Evolutionary conservation across 2,329 filamentous ascomycete genomes (phyloP), one percentile per base, ranked within the genome.

Genomic region (Fusarium xylarioides): DNA sequence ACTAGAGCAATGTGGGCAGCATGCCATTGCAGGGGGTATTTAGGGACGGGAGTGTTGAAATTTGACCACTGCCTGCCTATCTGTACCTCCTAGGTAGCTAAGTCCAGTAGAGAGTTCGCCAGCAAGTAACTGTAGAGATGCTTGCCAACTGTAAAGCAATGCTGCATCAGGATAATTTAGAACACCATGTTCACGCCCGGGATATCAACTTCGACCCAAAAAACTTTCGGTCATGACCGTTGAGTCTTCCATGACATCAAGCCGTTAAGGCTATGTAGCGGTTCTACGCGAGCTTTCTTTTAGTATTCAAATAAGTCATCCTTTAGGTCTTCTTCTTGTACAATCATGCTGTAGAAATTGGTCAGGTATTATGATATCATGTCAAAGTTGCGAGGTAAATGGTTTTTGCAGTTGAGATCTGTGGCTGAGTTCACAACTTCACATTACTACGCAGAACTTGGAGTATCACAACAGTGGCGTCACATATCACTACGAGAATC

Each of bases 281-380:
- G 10, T 11, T 8, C 6, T 14, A 32, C 14, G 21, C 14, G 28
- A n/a, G 28, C 28, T n/a, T 18, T 11, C 10, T n/a, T 30, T 49
- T 30, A 15, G 46, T 15, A 49, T 3, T 12, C 46, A 30, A 30
- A 21, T 49, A 28, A n/a, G 7, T 9, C 28, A 9, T 18, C 15
- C 14, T 32, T 3, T 14, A 12, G 7, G 21, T 12, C 4, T 30
- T 32, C 28, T 18, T 30, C 7, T 7, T 12, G 3, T n/a, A 10
- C 7, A 32, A 8, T 1, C 11, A 30, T 12, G 14, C 28, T 49
- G 7, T 9, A 49, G 1, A 4, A 49, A n/a, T 5, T 7, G 4
- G 28, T 3, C 28, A 32, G 7, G 28, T 1, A 9, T 6, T 16
- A 30, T n/a, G 46, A 10, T n/a, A 8, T n/a, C 15, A 32, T 32